These are phyloP conservation scores for Evansstolkia leycettana DNA, from an alignment of 495 filamentous ascomycete genomes.

Conservation along the genomic window DNA sequence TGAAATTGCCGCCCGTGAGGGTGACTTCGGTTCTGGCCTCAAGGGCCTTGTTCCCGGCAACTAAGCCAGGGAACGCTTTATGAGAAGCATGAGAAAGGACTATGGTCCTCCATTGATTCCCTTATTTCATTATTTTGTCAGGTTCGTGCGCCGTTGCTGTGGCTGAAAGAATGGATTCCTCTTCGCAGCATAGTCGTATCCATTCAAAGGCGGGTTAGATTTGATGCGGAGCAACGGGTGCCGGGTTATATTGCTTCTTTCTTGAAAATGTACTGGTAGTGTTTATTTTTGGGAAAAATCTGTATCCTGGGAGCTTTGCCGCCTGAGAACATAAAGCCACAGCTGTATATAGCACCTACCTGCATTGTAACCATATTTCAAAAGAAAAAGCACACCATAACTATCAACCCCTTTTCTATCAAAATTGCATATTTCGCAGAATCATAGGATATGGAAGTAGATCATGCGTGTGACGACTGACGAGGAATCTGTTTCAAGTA, in stretches of 20 bases:
- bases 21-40: slow-evolving; percentile 74
- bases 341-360: slow-evolving; percentile 13
- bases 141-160: slow-evolving; percentile 12
- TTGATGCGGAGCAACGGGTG: neutral
- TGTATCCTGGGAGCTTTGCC: neutral
- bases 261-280: slow-evolving; percentile 8
- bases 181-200: too few species aligned
- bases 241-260: neutral
- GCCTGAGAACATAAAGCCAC: slow-evolving; percentile 8
- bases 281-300: slow-evolving; percentile 1
- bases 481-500: too few species aligned
- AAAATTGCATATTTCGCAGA: too few species aligned
- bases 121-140: slow-evolving; percentile 14
- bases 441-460: too few species aligned
- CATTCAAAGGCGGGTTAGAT: too few species aligned
- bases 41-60: slow-evolving; percentile 68
- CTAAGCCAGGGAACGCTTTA: slow-evolving; percentile 23
- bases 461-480: too few species aligned
- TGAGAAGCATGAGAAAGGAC: slow-evolving; percentile 24
- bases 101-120: slow-evolving; percentile 6
- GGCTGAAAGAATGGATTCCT: slow-evolving; percentile 4
- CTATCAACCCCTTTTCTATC: too few species aligned
- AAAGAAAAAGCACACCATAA: slow-evolving; percentile 7
- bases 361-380: slow-evolving; percentile 19
- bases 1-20: slow-evolving; percentile 97